Evolutionary conservation across 768 basidiomycete species (phyloP).

Genomic region (Termitomyces sp.): DNA sequence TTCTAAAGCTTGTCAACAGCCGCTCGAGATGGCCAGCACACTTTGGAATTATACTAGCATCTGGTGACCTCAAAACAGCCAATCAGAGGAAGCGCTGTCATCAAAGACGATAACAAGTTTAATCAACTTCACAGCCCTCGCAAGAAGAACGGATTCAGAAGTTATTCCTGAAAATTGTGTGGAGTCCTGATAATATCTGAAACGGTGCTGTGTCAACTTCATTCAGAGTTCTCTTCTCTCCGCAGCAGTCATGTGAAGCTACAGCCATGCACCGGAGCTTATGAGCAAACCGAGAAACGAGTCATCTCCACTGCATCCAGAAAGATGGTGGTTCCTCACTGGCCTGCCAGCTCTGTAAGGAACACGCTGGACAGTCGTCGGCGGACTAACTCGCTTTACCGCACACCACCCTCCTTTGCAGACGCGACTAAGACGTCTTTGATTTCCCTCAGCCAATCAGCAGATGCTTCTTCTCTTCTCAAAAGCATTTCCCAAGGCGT

Average conservation of each 20-base stretch:
- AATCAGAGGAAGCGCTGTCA: too few relatives aligned
- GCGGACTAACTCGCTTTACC: neutral
- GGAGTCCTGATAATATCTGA: neutral
- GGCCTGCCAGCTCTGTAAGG: too few relatives aligned
- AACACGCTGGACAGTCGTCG: too few relatives aligned
- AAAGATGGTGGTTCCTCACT: neutral
- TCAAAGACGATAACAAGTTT: too few relatives aligned
- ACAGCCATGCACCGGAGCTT: neutral
- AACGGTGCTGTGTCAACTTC: neutral
- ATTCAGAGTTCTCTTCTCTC: neutral
- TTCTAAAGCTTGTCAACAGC: too few relatives aligned
- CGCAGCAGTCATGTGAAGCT: neutral
- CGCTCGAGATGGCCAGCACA: too few relatives aligned
- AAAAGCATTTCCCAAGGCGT: neutral
- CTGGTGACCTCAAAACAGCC: too few relatives aligned
- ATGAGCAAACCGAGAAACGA: neutral
- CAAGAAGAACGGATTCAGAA: neutral
- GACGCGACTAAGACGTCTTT: neutral
- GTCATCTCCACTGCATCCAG: neutral
- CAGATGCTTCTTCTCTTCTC: neutral
- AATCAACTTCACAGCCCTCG: neutral
- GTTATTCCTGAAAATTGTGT: too few relatives aligned
- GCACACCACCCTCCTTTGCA: neutral
- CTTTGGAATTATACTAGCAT: too few relatives aligned
- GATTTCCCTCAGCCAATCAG: neutral